Evolutionary conservation across 2,329 filamentous ascomycete genomes (phyloP), one percentile per base, ranked within the genome.

Genomic region (Fusarium verticillioides): DNA sequence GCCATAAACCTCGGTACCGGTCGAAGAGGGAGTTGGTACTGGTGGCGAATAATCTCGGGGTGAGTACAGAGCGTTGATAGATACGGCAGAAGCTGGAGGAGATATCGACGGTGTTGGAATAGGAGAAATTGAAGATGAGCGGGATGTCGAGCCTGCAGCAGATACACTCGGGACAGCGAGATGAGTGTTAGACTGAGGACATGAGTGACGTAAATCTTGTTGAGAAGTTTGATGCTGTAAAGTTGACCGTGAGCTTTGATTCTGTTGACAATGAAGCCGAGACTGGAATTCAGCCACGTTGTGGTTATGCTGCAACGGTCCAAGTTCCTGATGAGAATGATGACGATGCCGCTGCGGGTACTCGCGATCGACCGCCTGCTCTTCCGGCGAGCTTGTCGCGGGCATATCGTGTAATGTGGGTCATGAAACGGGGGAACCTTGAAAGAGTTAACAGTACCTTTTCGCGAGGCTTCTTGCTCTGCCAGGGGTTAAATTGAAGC

Each of bases 381-480:
- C 67, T 56, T 58, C 72, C 64, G 66, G 62, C 67, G 75, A 71
- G 74, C 72, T 70, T 67, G 67, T 74, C 70, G 66, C 74, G 63
- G 68, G 63, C 75, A 77, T 77, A 50, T 69, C 66, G 74, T 69
- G 52, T 75, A 64, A 44, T 62, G 75, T 77, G 75, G 75, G 75
- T 77, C 75, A 77, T 78, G 68, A 56, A 77, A 75, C 47, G 39
- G 62, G 52, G 59, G 23, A 46, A 53, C 34, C 62, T 60, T 42
- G 60, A 44, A 56, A 60, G 57, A 63, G 37, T 57, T 59, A 40
- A 70, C 49, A 56, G 62, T 72, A 69, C 69, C 64, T 69, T 69
- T 69, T 66, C 63, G 44, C 44, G 60, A 65, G 65, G 53, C 66
- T 60, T 70, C 57, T 37, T 57, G 47, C 21, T 58, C 39, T 60